phyloP scores from a whole-genome alignment of 169 alveolate genomes.

The Plasmodium inui region DNA sequence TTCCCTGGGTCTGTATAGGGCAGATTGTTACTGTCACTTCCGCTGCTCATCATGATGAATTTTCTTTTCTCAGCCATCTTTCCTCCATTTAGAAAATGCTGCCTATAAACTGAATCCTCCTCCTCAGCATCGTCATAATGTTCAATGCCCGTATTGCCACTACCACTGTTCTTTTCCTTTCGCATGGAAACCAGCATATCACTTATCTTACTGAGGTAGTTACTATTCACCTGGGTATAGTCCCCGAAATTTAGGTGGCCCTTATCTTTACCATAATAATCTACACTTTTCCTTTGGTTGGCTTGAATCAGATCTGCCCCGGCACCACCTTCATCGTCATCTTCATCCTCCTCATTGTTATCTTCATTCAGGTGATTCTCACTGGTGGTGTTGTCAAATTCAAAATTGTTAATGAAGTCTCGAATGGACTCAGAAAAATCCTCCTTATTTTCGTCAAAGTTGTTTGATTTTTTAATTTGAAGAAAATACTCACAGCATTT shows the following conservation, averaged over 20 bases:
- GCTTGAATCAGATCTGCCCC: background rate
- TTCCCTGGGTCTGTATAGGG: background rate
- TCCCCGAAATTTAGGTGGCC: background rate
- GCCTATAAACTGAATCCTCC: background rate
- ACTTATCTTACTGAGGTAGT: background rate
- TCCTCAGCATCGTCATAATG: background rate
- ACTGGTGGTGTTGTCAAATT: constrained; percentile 23
- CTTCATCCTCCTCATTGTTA: background rate
- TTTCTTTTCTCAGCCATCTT: background rate
- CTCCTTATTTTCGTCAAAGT: constrained; percentile 51
- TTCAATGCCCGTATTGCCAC: background rate
- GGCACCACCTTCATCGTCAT: background rate
- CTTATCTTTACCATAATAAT: background rate
- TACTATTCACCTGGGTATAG: background rate
- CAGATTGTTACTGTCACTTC: background rate
- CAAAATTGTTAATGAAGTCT: constrained; percentile 38
- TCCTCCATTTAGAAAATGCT: background rate
- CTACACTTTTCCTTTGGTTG: background rate
- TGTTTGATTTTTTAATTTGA: constrained; percentile 64
- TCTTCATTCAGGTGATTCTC: background rate
- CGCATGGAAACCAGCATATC: background rate
- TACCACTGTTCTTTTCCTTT: background rate
- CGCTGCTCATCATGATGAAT: background rate
- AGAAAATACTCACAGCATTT: constrained; percentile 69
- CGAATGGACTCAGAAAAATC: constrained; percentile 38